Conservation (phyloP, 148 eudicot genomes). For the Nepenthes gracilis region DNA sequence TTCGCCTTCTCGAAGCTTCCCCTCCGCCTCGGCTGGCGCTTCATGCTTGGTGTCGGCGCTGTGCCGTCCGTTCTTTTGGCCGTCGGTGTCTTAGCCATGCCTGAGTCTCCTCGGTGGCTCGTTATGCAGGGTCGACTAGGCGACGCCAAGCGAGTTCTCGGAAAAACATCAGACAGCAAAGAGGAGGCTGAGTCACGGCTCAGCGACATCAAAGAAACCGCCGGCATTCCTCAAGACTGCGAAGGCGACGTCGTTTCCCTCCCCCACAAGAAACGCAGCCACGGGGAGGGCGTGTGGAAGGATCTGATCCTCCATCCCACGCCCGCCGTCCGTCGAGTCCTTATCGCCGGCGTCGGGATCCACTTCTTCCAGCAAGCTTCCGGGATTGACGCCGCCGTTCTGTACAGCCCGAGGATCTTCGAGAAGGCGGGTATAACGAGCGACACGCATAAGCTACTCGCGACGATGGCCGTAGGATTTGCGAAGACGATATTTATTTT, state of each 20-base stretch:
- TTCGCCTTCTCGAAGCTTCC: constrained; percentile 52
- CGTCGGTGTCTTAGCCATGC: constrained; percentile 59
- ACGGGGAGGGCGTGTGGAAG: constrained; percentile 47
- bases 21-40: constrained; percentile 46
- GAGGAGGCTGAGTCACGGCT: constrained; percentile 49
- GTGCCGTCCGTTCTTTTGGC: constrained; percentile 53
- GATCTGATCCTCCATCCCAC: constrained; percentile 45
- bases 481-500: constrained; percentile 48
- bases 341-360: constrained; percentile 53
- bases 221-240: constrained; percentile 34
- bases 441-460: constrained; percentile 29
- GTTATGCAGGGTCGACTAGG: constrained; percentile 73
- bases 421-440: constrained; percentile 42
- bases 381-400: constrained; percentile 61
- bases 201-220: constrained; percentile 53
- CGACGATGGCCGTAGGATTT: constrained; percentile 68
- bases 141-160: constrained; percentile 47
- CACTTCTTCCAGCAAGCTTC: constrained; percentile 72
- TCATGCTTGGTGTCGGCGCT: constrained; percentile 77
- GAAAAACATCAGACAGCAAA: constrained; percentile 39
- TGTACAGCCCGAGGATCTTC: constrained; percentile 61
- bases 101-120: constrained; percentile 83
- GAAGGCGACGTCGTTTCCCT: constrained; percentile 41
- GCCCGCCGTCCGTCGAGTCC: constrained; percentile 37
- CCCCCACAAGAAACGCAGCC: constrained; percentile 12